A percentile compares a stretch with the other conserved stretches of the same genome.
Conservation (phyloP, 2,329 filamentous ascomycete genomes). For the Paraconiothyrium brasiliense region DNA sequence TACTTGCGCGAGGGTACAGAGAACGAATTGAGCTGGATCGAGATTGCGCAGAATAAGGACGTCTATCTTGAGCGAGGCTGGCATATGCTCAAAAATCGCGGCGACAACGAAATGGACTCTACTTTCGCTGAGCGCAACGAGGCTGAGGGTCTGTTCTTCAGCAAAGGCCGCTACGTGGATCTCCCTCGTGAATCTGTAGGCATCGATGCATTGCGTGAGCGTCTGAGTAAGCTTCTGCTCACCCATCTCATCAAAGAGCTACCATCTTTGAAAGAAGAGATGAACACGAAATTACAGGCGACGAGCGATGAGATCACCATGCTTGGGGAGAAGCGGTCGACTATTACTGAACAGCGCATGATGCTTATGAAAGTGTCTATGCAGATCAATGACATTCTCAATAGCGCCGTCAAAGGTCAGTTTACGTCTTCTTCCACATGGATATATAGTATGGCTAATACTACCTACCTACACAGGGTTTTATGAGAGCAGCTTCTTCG, state of each 20-base stretch:
- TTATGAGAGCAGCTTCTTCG: slow-evolving; percentile 64
- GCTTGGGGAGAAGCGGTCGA: slow-evolving; percentile 61
- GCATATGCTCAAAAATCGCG: slow-evolving; percentile 64
- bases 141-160: slow-evolving; percentile 50
- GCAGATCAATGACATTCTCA: slow-evolving; percentile 56
- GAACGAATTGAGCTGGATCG: slow-evolving; percentile 54
- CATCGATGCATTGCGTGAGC: slow-evolving; percentile 57
- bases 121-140: slow-evolving; percentile 53
- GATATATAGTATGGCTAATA: too few species aligned
- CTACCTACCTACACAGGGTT: too few species aligned
- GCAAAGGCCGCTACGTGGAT: slow-evolving; percentile 35
- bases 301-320: slow-evolving; percentile 49
- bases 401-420: slow-evolving; percentile 60
- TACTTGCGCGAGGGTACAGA: slow-evolving; percentile 49
- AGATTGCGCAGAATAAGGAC: slow-evolving; percentile 52
- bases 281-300: slow-evolving; percentile 37
- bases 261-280: slow-evolving; percentile 44
- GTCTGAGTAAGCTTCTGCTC: slow-evolving; percentile 62
- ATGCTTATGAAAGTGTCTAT: slow-evolving; percentile 60
- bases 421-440: too few species aligned
- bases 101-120: slow-evolving; percentile 47
- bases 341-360: slow-evolving; percentile 57
- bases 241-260: slow-evolving; percentile 49
- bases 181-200: slow-evolving; percentile 53
- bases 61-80: slow-evolving; percentile 58